phyloP scores from a whole-genome alignment of 148 eudicot genomes.

The Pharnaceum exiguum region DNA sequence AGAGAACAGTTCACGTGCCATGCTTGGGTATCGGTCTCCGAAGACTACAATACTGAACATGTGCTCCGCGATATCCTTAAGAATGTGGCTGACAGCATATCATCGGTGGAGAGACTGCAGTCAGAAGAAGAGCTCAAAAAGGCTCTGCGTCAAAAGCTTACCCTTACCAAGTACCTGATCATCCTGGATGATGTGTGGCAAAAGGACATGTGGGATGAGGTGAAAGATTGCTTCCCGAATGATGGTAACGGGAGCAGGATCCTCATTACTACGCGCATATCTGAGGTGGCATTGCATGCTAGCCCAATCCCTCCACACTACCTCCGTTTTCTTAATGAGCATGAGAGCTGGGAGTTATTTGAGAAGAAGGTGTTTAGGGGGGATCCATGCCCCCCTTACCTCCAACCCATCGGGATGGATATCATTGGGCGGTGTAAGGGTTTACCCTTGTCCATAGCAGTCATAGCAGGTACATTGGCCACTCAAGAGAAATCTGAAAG shows the following conservation, averaged over 20 bases:
- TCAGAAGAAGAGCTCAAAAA: conserved; percentile 12
- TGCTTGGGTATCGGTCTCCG: conserved; percentile 33
- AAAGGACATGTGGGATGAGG: conserved; percentile 20
- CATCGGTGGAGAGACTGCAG: not conserved
- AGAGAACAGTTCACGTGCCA: conserved; percentile 19
- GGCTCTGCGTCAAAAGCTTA: not conserved
- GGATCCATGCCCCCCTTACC: conserved; percentile 15
- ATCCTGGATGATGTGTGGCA: conserved; percentile 33
- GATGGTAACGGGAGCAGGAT: conserved; percentile 16
- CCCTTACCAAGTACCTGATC: conserved; percentile 9
- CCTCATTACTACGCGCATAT: conserved; percentile 21
- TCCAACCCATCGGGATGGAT: conserved; percentile 7
- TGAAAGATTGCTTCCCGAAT: conserved; percentile 22
- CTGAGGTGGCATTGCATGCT: conserved; percentile 21
- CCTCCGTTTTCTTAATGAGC: conserved; percentile 2
- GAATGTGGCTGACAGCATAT: not conserved
- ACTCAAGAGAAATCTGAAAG: conserved; percentile 2
- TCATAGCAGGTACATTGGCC: conserved; percentile 31
- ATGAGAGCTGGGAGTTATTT: conserved; percentile 34
- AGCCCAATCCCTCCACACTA: conserved; percentile 18
- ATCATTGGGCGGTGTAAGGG: conserved; percentile 25
- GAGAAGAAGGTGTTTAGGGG: conserved; percentile 21
- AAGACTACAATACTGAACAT: conserved; percentile 23
- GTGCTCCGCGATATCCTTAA: conserved; percentile 22
- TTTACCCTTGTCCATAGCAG: conserved; percentile 35